A percentile compares a stretch with the other conserved stretches of the same genome.
phyloP scores from a whole-genome alignment of 75 land plant genomes.

The Sequoia sempervirens region DNA sequence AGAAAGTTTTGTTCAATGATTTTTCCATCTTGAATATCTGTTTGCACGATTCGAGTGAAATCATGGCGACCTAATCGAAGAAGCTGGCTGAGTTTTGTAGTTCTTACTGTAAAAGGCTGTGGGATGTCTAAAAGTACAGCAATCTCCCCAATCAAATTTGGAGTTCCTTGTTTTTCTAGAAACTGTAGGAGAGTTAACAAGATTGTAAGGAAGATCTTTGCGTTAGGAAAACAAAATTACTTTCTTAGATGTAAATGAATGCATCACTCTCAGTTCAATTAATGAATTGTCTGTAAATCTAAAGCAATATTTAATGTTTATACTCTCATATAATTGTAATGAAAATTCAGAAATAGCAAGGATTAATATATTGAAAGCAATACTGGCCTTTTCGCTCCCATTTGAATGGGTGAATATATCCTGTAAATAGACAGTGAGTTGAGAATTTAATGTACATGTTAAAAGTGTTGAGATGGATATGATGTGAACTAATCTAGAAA shows the following conservation, averaged over 20 bases:
- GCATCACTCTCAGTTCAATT: constrained; percentile 9
- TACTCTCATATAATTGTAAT: too few species aligned
- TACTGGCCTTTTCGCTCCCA: constrained; percentile 12
- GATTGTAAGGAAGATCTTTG: too few species aligned
- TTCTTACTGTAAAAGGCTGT: constrained; percentile 67
- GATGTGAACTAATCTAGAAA: background rate
- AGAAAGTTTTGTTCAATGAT: constrained; percentile 36
- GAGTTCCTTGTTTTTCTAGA: constrained; percentile 31
- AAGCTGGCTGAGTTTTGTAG: constrained; percentile 44
- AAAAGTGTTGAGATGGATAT: background rate
- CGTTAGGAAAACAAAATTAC: too few species aligned
- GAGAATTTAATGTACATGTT: background rate
- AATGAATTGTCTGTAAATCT: too few species aligned
- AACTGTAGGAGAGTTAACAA: constrained; percentile 14
- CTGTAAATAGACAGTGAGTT: constrained; percentile 4
- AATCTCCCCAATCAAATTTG: constrained; percentile 57
- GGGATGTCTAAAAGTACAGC: constrained; percentile 62
- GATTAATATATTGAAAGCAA: constrained; percentile 11
- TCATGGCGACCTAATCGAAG: constrained; percentile 49
- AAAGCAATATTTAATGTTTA: too few species aligned
- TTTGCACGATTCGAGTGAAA: constrained; percentile 45
- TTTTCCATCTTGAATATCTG: constrained; percentile 40
- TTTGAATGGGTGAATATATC: constrained; percentile 8
- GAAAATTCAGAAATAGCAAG: too few species aligned
- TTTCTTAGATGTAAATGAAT: background rate